These are phyloP conservation scores for Diddensiella santjacobensis DNA, from an alignment of 805 yeast species.

Conservation along the genomic window DNA sequence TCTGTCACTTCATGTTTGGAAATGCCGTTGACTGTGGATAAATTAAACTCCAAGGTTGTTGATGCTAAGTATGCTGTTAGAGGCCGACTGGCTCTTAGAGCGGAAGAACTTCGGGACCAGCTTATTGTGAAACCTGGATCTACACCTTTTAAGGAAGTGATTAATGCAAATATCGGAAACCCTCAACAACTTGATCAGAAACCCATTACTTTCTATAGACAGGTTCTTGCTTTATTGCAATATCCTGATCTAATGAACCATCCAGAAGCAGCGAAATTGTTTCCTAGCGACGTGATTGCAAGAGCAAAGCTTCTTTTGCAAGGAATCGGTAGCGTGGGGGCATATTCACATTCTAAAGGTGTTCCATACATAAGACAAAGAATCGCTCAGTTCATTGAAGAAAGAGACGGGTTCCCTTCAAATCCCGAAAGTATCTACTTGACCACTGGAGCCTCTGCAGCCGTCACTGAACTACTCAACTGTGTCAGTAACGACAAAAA, in stretches of 20 bases:
- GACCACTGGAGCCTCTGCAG: constrained; percentile 93
- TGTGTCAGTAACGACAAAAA: constrained; percentile 62
- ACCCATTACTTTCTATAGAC: constrained; percentile 94
- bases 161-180: constrained; percentile 93
- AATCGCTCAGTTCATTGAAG: constrained; percentile 73
- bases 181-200: constrained; percentile 95
- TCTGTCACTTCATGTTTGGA: background rate
- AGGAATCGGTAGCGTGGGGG: constrained; percentile 82
- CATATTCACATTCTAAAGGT: constrained; percentile 94
- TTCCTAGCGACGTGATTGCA: constrained; percentile 66
- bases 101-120: constrained; percentile 71
- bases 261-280: constrained; percentile 28
- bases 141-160: constrained; percentile 71
- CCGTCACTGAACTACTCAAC: constrained; percentile 75
- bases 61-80: constrained; percentile 95
- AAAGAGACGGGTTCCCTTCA: constrained; percentile 73
- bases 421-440: constrained; percentile 71
- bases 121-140: constrained; percentile 54
- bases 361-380: constrained; percentile 64
- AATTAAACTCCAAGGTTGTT: constrained; percentile 69
- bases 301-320: constrained; percentile 63
- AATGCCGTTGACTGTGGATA: constrained; percentile 40
- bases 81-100: constrained; percentile 89
- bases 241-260: constrained; percentile 65
- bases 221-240: constrained; percentile 80